A percentile compares a stretch with the other conserved stretches of the same genome.
phyloP scores from a whole-genome alignment of 257 asterid genomes.

The Solanum arcanum region DNA sequence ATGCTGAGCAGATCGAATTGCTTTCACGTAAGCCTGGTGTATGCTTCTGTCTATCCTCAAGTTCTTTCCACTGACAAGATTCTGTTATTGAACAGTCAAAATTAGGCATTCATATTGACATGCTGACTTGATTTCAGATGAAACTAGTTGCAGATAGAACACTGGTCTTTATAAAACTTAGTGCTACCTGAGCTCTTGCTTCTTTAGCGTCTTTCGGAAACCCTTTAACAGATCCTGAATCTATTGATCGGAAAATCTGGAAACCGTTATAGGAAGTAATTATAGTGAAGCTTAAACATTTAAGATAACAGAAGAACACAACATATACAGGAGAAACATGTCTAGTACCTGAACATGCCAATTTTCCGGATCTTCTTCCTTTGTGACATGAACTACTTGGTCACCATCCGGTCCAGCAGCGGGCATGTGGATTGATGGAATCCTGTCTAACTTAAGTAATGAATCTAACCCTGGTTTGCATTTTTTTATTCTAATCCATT shows the following conservation, averaged over 20 bases:
- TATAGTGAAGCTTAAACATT: neutral
- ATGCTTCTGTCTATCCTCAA: constrained; percentile 82
- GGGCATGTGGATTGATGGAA: constrained; percentile 84
- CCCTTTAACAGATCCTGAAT: constrained; percentile 91
- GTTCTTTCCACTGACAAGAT: constrained; percentile 67
- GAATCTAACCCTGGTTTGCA: constrained; percentile 68
- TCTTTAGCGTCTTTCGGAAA: constrained; percentile 56
- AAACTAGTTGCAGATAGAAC: neutral
- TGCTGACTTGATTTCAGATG: neutral
- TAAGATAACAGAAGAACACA: neutral
- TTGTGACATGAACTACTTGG: constrained; percentile 51
- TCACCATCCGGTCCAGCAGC: constrained; percentile 42
- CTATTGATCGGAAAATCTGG: constrained; percentile 92
- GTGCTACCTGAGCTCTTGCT: constrained; percentile 50
- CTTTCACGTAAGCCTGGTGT: constrained; percentile 81
- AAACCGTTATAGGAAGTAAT: neutral
- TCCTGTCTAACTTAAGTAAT: constrained; percentile 63
- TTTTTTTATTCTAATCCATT: constrained; percentile 67
- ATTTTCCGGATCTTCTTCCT: constrained; percentile 70
- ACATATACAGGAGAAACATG: neutral
- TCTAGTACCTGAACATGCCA: constrained; percentile 88
- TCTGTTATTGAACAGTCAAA: constrained; percentile 24
- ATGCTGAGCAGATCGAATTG: constrained; percentile 87
- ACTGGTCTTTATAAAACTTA: neutral
- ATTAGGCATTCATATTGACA: neutral